Base-by-base conservation (phyloP, 2,329 filamentous ascomycete genomes). In the Monosporascus sp. region DNA sequence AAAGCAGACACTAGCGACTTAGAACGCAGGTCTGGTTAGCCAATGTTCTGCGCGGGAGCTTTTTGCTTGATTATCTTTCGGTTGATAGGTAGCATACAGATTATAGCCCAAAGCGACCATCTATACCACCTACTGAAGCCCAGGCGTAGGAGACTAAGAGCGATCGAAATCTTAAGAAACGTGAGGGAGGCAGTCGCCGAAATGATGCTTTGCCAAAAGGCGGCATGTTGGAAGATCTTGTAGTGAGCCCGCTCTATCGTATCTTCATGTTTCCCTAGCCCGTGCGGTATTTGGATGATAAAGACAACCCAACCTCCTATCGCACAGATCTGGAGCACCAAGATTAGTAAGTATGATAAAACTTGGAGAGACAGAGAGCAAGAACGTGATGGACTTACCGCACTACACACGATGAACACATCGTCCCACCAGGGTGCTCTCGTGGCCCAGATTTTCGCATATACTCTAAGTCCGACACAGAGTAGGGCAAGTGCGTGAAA, bases 171-270 rank as follows among this genome's bases (percentile, higher is more conserved):
- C 59, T 78, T 78, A 49, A 77, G 70, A 2, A 70, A 60, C 5
- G 69, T 68, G 5, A 75, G 66, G 1, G 69, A 74, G 11, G 72
- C 60, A 11, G 59, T 53, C 59, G 78, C 73, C 22, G 75, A 68
- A 44, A 77, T 63, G 47, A 82, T 63, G 7, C 72, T 71, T 54
- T 80, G 74, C 47, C 73, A 69, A 57, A 73, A 79, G 25, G 69
- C 67, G 41, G 73, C 70, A 44, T 75, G 73, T 2, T 65, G 57
- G 49, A 75, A 72, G 2, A 62, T 59, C 17, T 60, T 58, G 15
- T 69, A 65, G 45, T 73, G 70, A 1, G 59, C 27, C 1, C 52
- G 51, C 3, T 65, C 55, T 37, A 79, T 65, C 3, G 71, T 71
- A 4, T 65, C 54, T 9, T 66, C 62, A 55, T 79, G 77, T 48